These are phyloP conservation scores for Yarrowia sp. DNA, from an alignment of 805 yeast species.

Conservation along the genomic window DNA sequence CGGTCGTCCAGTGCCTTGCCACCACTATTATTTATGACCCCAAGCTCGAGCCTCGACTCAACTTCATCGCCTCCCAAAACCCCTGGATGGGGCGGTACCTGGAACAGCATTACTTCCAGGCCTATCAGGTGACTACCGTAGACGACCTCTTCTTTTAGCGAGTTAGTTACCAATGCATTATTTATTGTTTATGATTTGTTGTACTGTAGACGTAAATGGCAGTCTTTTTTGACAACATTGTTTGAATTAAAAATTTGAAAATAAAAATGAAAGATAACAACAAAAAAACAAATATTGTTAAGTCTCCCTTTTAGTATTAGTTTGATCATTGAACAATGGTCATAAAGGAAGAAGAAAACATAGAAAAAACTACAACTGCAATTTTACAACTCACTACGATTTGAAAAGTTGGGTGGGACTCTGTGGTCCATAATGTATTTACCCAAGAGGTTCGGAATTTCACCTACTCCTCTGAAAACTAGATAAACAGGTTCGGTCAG, in stretches of 20 bases:
- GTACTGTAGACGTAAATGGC: too few species aligned
- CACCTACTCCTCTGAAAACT: too few species aligned
- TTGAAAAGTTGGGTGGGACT: not conserved
- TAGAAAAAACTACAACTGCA: not conserved
- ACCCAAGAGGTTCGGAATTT: too few species aligned
- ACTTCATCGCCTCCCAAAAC: not conserved
- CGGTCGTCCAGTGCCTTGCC: conserved; percentile 6
- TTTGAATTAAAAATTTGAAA: too few species aligned
- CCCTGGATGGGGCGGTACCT: conserved; percentile 15
- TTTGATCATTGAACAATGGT: too few species aligned
- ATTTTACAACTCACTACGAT: not conserved
- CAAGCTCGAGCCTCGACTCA: not conserved
- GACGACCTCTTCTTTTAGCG: not conserved
- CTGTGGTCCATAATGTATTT: too few species aligned
- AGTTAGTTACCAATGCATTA: not conserved
- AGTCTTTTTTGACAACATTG: too few species aligned
- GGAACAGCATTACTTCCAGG: conserved; percentile 7
- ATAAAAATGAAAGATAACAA: too few species aligned
- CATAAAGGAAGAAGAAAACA: not conserved
- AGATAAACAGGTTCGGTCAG: too few species aligned
- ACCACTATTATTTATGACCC: not conserved
- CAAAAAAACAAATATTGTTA: not conserved
- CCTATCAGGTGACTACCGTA: not conserved
- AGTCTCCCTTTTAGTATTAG: too few species aligned
- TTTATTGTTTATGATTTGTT: not conserved